These are phyloP conservation scores for Phyllosticta paracitricarpa DNA, from an alignment of 2,329 filamentous ascomycete species.

Conservation along the genomic window DNA sequence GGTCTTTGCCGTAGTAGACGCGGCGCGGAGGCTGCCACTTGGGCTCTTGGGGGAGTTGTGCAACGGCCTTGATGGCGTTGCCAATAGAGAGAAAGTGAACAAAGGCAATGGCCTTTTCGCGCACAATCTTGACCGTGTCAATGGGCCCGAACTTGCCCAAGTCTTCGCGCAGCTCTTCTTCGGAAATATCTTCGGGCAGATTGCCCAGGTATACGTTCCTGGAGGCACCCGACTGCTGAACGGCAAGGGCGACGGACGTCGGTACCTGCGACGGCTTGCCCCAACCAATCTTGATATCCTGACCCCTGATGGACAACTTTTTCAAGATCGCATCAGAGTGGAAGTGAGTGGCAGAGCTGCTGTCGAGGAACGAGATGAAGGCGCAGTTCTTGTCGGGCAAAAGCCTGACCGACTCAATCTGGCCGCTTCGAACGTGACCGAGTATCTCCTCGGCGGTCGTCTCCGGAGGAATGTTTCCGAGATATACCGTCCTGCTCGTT, in stretches of 20 bases:
- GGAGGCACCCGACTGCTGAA: conserved; percentile 94
- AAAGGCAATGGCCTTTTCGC: conserved; percentile 96
- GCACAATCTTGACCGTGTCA: conserved; percentile 94
- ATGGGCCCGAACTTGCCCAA: conserved; percentile 93
- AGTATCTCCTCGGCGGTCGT: conserved; percentile 95
- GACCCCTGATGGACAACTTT: conserved; percentile 95
- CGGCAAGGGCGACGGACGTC: conserved; percentile 91
- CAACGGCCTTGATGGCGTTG: conserved; percentile 96
- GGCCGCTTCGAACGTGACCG: conserved; percentile 89
- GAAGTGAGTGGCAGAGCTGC: conserved; percentile 95
- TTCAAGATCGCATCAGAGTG: conserved; percentile 99
- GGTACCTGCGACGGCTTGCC: conserved; percentile 97
- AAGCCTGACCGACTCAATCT: conserved; percentile 97
- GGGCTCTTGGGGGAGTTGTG: conserved; percentile 86
- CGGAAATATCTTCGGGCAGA: conserved; percentile 76
- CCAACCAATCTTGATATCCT: conserved; percentile 99
- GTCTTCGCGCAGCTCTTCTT: conserved; percentile 89
- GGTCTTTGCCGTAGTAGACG: conserved; percentile 97
- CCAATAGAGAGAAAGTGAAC: conserved; percentile 95
- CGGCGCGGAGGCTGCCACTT: conserved; percentile 95
- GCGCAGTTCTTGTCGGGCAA: conserved; percentile 99
- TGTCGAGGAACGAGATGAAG: conserved; percentile 97
- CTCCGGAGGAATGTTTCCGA: conserved; percentile 97
- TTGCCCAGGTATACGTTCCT: conserved; percentile 96
- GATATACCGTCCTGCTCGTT: conserved; percentile 91